phyloP scores from a whole-genome alignment of 2,329 filamentous ascomycete species.

The Proliferodiscus dingleyae region DNA sequence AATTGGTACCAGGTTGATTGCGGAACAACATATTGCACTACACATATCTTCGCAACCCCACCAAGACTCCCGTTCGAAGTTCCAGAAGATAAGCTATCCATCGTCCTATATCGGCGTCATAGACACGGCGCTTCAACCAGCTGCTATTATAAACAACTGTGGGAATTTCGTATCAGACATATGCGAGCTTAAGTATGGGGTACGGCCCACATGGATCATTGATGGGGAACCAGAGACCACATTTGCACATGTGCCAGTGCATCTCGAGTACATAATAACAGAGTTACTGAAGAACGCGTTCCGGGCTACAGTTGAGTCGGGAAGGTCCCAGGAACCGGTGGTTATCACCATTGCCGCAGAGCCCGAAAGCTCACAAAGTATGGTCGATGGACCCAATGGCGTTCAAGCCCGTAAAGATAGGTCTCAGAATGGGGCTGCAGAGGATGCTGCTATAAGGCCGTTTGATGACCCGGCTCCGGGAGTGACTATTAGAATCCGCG shows the following conservation, averaged over 20 bases:
- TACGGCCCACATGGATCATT: conserved; percentile 73
- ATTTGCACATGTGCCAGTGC: conserved; percentile 91
- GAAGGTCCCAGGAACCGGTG: conserved; percentile 73
- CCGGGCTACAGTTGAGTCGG: conserved; percentile 81
- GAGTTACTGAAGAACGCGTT: conserved; percentile 97
- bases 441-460: conserved; percentile 42
- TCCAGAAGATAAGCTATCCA: conserved; percentile 43
- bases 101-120: conserved; percentile 88
- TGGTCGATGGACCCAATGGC: not conserved
- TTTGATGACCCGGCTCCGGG: conserved; percentile 67
- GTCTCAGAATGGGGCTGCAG: conserved; percentile 7
- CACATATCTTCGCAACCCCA: conserved; percentile 73
- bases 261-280: conserved; percentile 95
- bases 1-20: conserved; percentile 90
- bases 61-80: conserved; percentile 49
- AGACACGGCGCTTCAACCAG: conserved; percentile 81
- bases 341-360: conserved; percentile 86
- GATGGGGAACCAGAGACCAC: conserved; percentile 82
- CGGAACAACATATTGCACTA: conserved; percentile 92
- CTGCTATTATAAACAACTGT: conserved; percentile 75
- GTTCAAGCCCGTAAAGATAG: not conserved
- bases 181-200: conserved; percentile 92
- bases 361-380: conserved; percentile 18
- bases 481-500: conserved; percentile 91
- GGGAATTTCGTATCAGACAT: conserved; percentile 92